These are phyloP conservation scores for Fusarium sp. DNA, from an alignment of 2,329 filamentous ascomycete genomes.

Conservation along the genomic window DNA sequence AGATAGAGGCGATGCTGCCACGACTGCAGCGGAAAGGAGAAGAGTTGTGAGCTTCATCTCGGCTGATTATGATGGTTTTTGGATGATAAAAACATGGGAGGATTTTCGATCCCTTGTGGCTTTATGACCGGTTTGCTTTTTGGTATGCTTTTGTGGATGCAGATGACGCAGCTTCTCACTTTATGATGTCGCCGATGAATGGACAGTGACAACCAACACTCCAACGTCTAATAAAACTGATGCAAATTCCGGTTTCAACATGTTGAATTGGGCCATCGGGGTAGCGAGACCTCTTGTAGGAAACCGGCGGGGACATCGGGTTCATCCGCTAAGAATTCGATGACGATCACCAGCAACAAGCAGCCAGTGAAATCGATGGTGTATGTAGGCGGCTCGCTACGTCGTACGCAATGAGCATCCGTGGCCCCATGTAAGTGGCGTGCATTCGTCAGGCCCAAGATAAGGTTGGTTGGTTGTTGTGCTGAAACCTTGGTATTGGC, in stretches of 20 bases:
- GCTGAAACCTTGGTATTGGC: slow-evolving; percentile 15
- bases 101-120: background rate
- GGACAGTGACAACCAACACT: background rate
- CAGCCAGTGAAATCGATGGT: background rate
- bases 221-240: background rate
- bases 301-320: slow-evolving; percentile 1
- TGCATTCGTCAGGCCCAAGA: slow-evolving; percentile 6
- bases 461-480: slow-evolving; percentile 16
- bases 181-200: background rate
- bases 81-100: background rate
- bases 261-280: background rate
- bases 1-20: slow-evolving; percentile 21
- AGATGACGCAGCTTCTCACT: background rate
- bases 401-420: slow-evolving; percentile 17
- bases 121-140: background rate
- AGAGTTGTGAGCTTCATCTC: slow-evolving; percentile 37
- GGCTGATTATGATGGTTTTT: background rate
- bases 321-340: background rate
- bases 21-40: slow-evolving; percentile 22
- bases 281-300: slow-evolving; percentile 8
- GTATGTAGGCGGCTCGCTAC: slow-evolving; percentile 2
- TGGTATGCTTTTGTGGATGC: background rate
- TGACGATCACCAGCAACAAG: slow-evolving; percentile 10
- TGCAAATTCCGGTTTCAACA: background rate
- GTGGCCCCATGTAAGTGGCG: slow-evolving; percentile 22